Conservation (phyloP, 345 rosid genomes). For the Anacardium occidentale region DNA sequence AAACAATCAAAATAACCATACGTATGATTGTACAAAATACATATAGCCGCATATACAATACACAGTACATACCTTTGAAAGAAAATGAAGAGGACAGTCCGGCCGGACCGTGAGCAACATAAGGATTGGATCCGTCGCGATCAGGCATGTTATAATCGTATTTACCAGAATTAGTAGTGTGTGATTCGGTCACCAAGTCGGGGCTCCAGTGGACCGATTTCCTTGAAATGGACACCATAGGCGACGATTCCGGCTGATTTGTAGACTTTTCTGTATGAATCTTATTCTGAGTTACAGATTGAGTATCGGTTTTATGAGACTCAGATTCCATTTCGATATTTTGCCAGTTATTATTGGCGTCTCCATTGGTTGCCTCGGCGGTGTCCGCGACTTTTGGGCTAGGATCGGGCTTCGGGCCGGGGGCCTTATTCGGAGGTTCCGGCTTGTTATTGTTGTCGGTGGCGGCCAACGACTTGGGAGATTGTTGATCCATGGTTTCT, state of each 20-base stretch:
- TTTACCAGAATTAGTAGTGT: constrained; percentile 12
- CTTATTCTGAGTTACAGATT: constrained; percentile 26
- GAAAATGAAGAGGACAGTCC: constrained; percentile 36
- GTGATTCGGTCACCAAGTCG: constrained; percentile 59
- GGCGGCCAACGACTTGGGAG: constrained; percentile 1
- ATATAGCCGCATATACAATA: background rate
- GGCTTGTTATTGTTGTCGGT: constrained; percentile 15
- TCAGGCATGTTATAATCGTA: constrained; percentile 19
- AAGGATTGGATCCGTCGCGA: constrained; percentile 52
- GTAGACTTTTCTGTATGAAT: constrained; percentile 26
- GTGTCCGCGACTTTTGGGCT: constrained; percentile 21
- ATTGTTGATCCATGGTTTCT: constrained; percentile 21
- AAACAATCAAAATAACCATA: constrained; percentile 6
- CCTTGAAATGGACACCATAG: constrained; percentile 37
- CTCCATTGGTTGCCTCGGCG: constrained; percentile 30
- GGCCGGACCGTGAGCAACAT: constrained; percentile 42
- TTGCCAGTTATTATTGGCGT: constrained; percentile 14
- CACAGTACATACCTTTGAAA: constrained; percentile 43
- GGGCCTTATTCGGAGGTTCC: constrained; percentile 18
- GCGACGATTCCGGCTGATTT: constrained; percentile 25
- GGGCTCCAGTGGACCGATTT: constrained; percentile 81
- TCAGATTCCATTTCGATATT: constrained; percentile 29
- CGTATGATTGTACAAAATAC: background rate
- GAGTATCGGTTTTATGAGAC: constrained; percentile 20
- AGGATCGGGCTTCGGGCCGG: constrained; percentile 26